Percentiles rank a stretch among this genome's conserved stretches.
Conservation (phyloP, 1,284 basidiomycete species). For the Irpex sp. region DNA sequence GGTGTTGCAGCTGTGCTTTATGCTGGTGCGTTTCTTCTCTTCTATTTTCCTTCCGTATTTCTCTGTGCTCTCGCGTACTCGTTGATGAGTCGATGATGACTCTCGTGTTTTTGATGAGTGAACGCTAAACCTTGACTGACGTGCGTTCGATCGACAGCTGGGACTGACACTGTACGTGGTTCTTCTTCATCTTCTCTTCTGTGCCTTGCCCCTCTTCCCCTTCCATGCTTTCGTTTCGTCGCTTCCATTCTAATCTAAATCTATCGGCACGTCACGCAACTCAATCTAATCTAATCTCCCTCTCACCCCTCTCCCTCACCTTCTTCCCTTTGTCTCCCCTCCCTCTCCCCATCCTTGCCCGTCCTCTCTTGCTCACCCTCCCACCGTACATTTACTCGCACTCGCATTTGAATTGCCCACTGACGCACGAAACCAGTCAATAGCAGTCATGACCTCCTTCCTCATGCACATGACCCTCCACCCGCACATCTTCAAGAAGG, state of each 20-base stretch:
- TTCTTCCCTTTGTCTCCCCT: neutral
- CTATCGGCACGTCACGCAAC: too few species aligned
- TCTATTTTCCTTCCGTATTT: too few species aligned
- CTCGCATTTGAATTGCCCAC: neutral
- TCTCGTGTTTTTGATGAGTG: too few species aligned
- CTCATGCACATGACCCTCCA: constrained; percentile 47
- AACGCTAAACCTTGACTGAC: neutral
- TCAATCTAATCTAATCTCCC: too few species aligned
- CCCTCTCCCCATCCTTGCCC: neutral
- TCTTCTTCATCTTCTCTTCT: neutral
- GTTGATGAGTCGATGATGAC: constrained; percentile 2
- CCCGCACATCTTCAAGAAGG: constrained; percentile 46
- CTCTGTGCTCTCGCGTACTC: too few species aligned
- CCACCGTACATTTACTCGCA: neutral
- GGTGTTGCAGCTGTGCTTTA: constrained; percentile 52
- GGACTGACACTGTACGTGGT: constrained; percentile 29
- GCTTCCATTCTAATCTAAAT: too few species aligned
- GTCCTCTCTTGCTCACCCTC: neutral
- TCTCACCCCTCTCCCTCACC: neutral
- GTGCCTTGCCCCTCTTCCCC: too few species aligned
- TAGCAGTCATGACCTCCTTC: constrained; percentile 41
- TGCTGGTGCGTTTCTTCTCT: constrained; percentile 26
- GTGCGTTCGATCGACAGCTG: constrained; percentile 19
- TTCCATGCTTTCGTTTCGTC: too few species aligned
- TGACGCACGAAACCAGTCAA: constrained; percentile 31